Base-by-base conservation (phyloP, 805 yeast species). In the Saturnispora gosingensis region DNA sequence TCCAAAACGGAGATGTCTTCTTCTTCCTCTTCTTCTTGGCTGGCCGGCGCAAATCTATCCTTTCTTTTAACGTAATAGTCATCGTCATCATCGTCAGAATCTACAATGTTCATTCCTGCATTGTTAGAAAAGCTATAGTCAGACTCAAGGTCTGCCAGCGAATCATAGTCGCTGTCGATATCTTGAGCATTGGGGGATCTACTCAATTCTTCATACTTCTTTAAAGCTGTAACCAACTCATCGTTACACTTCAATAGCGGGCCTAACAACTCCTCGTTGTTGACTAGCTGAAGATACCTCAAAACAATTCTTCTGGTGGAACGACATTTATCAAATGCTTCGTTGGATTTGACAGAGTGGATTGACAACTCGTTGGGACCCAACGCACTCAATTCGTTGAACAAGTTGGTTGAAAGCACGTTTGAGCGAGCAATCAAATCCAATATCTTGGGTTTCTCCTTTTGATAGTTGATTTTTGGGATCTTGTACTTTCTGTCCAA, bases 161-260 rank as follows among this genome's bases (percentile, higher is more conserved):
- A 74, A 53, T 70, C 75, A 28, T 69, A 65, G 51, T 68, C 70
- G 1, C 64, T 65, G 24, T 68, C 71, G 16, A 74, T 73, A 51
- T 74, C 79, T 45, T 71, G 68, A 45, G 67, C 60, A 15, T 50
- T 56, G 15, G 25, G 50, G 58, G 79, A 67, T 53, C 71, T 55
- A 58, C 81, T 66, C 70, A 71, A 66, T 46, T 75, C 74, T 53
- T 90, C 96, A 64, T 80, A 90, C 49, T 72, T 68, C 58, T 81
- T 79, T 59, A 93, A 74, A 0, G 89, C 83, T 4, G 71, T 71
- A 6, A 93, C 95, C 54, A 93, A 75, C 64, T 88, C 90, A 60
- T 93, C 99, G 64, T 93, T 93, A 44, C 97, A 95, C 59, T 80
- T 83, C 53, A 93, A 80, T 56, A 93, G 74, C 43, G 88, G 77